These are phyloP conservation scores for Lichenothelia convexa DNA, from an alignment of 495 filamentous ascomycete species.

Conservation along the genomic window DNA sequence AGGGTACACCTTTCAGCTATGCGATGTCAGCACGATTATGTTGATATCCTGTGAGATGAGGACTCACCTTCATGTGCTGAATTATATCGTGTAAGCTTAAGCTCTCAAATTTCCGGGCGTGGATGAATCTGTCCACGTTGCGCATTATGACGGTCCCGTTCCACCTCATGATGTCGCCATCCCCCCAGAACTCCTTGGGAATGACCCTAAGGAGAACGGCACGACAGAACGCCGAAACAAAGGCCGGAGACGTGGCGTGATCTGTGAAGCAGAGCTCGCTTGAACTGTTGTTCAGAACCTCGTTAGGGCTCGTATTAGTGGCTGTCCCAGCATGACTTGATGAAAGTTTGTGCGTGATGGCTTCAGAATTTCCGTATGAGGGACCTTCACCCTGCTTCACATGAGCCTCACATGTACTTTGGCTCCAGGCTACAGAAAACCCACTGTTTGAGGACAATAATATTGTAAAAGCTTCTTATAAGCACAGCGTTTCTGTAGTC, in stretches of 20 bases:
- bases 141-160: conserved; percentile 44
- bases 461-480: conserved; percentile 59
- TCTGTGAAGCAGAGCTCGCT: conserved; percentile 33
- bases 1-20: conserved; percentile 45
- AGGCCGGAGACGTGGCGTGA: conserved; percentile 47
- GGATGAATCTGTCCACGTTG: conserved; percentile 59
- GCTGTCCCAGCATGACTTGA: too few relatives aligned
- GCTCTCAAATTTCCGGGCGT: conserved; percentile 61
- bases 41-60: background rate
- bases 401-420: too few relatives aligned
- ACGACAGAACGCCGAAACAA: conserved; percentile 77
- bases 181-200: conserved; percentile 59
- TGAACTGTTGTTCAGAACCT: background rate
- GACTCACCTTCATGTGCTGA: conserved; percentile 53
- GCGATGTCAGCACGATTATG: conserved; percentile 5
- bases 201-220: conserved; percentile 58
- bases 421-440: too few relatives aligned
- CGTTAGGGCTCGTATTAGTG: background rate
- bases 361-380: too few relatives aligned
- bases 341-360: too few relatives aligned
- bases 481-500: conserved; percentile 50
- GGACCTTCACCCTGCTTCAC: too few relatives aligned
- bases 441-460: conserved; percentile 44
- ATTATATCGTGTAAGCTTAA: conserved; percentile 61
- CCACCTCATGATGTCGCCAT: conserved; percentile 25